These are phyloP conservation scores for Cladosporium sp. DNA, from an alignment of 2,329 filamentous ascomycete species.

Conservation along the genomic window DNA sequence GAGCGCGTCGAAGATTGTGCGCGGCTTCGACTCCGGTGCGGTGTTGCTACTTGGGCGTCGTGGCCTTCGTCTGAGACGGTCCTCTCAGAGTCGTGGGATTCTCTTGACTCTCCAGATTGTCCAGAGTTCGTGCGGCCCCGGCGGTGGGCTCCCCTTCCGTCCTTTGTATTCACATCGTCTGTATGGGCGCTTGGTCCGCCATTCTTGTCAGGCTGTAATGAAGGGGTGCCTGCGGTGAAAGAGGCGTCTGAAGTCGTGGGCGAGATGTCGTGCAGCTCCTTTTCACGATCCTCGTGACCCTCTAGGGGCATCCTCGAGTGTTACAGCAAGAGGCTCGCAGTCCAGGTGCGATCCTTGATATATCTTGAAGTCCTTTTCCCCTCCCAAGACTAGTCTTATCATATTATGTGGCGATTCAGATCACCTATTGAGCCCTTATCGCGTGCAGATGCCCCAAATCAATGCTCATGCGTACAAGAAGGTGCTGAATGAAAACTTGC, in stretches of 20 bases:
- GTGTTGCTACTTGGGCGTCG: constrained; percentile 26
- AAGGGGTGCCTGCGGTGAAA: not conserved
- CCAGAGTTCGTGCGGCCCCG: constrained; percentile 3
- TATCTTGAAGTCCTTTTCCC: too few species aligned
- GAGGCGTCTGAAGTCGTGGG: not conserved
- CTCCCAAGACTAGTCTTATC: too few species aligned
- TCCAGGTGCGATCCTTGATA: too few species aligned
- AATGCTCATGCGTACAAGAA: too few species aligned
- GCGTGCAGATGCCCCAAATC: too few species aligned
- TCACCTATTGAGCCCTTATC: too few species aligned
- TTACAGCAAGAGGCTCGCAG: too few species aligned
- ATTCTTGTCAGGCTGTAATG: not conserved
- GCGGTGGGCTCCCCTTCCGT: not conserved
- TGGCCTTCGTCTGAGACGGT: constrained; percentile 24
- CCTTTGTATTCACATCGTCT: not conserved
- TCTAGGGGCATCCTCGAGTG: not conserved
- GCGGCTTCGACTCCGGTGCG: constrained; percentile 23
- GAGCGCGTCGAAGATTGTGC: constrained; percentile 25
- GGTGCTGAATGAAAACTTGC: not conserved
- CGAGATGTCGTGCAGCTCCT: not conserved
- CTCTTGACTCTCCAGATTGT: constrained; percentile 9
- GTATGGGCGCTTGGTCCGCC: not conserved
- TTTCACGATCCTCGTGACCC: not conserved
- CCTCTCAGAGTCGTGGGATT: constrained; percentile 19
- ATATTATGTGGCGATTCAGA: too few species aligned